Evolutionary conservation across 768 basidiomycete species (phyloP).

Genomic region (Neoboletus brunneissimus): DNA sequence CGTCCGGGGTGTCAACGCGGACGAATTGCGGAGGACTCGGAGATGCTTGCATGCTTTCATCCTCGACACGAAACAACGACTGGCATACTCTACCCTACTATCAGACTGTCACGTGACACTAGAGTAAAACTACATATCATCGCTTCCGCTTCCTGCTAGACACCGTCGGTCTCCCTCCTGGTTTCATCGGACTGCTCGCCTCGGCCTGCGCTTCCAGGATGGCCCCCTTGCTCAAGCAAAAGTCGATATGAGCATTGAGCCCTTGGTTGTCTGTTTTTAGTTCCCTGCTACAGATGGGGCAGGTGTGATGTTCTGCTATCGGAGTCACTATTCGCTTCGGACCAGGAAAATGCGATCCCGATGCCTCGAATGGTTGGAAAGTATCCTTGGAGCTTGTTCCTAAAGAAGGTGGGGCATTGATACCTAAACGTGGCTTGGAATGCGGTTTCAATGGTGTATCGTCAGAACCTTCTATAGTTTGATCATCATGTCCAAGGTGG

Average conservation of each 20-base stretch:
- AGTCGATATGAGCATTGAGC: constrained; percentile 87
- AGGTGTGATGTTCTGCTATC: constrained; percentile 38
- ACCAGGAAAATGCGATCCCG: constrained; percentile 15
- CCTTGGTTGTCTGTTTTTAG: constrained; percentile 70
- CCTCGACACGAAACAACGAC: neutral
- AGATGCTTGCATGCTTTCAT: constrained; percentile 29
- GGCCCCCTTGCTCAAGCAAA: constrained; percentile 76
- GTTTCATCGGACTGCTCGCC: constrained; percentile 22
- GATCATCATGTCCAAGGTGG: constrained; percentile 7
- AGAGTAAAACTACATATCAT: neutral
- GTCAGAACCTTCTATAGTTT: constrained; percentile 6
- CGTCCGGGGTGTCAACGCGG: constrained; percentile 1
- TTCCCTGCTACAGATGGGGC: constrained; percentile 69
- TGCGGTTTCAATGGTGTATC: neutral
- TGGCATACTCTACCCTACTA: neutral
- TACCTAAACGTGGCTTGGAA: constrained; percentile 16
- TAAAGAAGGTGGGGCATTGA: neutral
- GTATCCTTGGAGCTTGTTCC: neutral
- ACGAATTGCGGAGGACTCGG: constrained; percentile 8
- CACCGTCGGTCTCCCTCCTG: neutral
- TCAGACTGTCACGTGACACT: constrained; percentile 18
- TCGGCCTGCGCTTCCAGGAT: constrained; percentile 66
- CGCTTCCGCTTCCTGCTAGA: constrained; percentile 19
- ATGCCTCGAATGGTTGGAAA: constrained; percentile 11
- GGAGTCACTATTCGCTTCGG: constrained; percentile 1